These are phyloP conservation scores for Euphorbia peplus DNA, from an alignment of 345 rosid species.

Conservation along the genomic window DNA sequence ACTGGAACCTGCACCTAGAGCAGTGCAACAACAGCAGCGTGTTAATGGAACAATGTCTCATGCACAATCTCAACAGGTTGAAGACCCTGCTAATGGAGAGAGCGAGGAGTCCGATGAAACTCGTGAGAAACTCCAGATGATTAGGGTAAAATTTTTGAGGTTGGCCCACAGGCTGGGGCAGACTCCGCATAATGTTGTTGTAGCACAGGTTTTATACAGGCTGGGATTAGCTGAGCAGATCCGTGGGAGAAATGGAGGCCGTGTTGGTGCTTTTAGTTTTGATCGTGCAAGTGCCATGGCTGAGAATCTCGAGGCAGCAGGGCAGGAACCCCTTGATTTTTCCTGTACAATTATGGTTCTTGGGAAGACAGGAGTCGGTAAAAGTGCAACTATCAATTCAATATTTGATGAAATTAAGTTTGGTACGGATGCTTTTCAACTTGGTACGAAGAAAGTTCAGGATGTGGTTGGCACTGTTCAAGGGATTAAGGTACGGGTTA, in stretches of 20 bases:
- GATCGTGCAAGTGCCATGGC: constrained; percentile 99
- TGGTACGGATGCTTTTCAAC: constrained; percentile 83
- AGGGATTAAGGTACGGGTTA: constrained; percentile 94
- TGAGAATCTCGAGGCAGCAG: constrained; percentile 92
- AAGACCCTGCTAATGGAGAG: constrained; percentile 62
- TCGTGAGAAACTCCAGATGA: constrained; percentile 96
- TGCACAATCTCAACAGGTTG: constrained; percentile 64
- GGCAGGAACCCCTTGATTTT: constrained; percentile 94
- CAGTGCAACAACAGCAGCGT: constrained; percentile 60
- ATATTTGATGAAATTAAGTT: constrained; percentile 90
- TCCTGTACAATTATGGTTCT: constrained; percentile 99
- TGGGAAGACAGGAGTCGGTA: constrained; percentile 97
- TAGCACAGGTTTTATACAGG: constrained; percentile 97
- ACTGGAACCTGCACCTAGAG: constrained; percentile 73
- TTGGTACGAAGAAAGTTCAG: constrained; percentile 89
- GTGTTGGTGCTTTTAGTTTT: constrained; percentile 97
- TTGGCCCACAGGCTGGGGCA: constrained; percentile 97
- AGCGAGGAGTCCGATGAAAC: constrained; percentile 87
- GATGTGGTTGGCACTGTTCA: constrained; percentile 95
- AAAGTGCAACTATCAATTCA: constrained; percentile 97
- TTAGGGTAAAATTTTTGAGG: constrained; percentile 94
- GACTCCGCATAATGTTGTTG: constrained; percentile 98
- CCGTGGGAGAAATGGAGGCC: constrained; percentile 95
- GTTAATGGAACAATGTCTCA: constrained; percentile 66
- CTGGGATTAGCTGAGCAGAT: constrained; percentile 97